phyloP scores from a whole-genome alignment of 495 filamentous ascomycete genomes.

The Xylaria intraflava region DNA sequence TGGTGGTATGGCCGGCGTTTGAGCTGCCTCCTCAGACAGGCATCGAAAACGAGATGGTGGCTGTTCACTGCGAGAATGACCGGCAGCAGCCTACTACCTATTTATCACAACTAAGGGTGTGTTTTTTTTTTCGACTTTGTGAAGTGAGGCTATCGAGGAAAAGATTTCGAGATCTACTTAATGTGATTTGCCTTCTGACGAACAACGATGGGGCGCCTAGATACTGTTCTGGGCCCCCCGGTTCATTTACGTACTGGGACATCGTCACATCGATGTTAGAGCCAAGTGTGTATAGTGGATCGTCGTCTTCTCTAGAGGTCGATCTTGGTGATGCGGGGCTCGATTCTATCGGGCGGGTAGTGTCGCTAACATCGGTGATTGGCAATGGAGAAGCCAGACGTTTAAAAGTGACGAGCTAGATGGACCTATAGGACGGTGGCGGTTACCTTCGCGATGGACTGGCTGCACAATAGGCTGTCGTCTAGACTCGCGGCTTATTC shows the following conservation, averaged over 20 bases:
- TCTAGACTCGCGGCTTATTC: slow-evolving; percentile 2
- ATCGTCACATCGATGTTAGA: slow-evolving; percentile 13
- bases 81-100: no score
- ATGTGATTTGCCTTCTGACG: not conserved
- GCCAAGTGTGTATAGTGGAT: not conserved
- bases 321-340: not conserved
- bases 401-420: not conserved
- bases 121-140: no score
- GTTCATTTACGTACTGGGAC: slow-evolving; percentile 6
- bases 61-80: no score
- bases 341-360: no score
- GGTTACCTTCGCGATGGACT: not conserved
- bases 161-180: no score
- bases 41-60: no score
- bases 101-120: no score
- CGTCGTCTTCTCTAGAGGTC: not conserved
- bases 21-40: no score
- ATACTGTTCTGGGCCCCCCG: slow-evolving; percentile 15
- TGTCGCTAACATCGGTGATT: no score
- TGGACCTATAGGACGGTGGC: not conserved
- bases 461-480: not conserved
- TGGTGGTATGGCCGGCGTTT: no score
- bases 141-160: no score
- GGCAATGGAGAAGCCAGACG: no score
- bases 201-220: slow-evolving; percentile 12